Percentiles rank a stretch among this genome's conserved stretches.
These are phyloP conservation scores for Exsudoporus floridanus DNA, from an alignment of 1,284 basidiomycete species.

Conservation along the genomic window DNA sequence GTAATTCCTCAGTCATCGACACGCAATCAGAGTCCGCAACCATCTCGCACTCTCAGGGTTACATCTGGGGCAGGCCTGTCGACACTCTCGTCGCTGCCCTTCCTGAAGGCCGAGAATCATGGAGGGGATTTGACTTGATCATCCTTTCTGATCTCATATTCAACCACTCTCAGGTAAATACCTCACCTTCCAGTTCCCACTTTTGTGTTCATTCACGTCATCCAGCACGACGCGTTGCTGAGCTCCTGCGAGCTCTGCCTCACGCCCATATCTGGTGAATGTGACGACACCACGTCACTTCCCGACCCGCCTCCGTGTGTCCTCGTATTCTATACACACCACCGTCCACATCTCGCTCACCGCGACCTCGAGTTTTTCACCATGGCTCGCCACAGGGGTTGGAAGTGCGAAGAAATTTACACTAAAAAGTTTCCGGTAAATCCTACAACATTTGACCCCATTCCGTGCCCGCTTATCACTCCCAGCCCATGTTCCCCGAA, in stretches of 20 bases:
- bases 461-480: constrained; percentile 1
- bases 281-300: not conserved
- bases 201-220: constrained; percentile 1
- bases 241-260: constrained; percentile 65
- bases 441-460: not conserved
- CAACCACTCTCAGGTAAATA: constrained; percentile 75
- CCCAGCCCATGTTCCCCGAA: constrained; percentile 82
- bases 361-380: constrained; percentile 85
- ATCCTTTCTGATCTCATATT: constrained; percentile 92
- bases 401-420: constrained; percentile 75
- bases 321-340: constrained; percentile 92
- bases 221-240: constrained; percentile 80
- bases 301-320: constrained; percentile 49
- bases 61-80: constrained; percentile 84
- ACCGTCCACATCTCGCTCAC: constrained; percentile 82
- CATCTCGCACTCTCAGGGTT: constrained; percentile 55
- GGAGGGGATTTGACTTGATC: constrained; percentile 69
- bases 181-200: not conserved
- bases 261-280: constrained; percentile 9
- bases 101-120: constrained; percentile 14
- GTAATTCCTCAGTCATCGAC: constrained; percentile 37
- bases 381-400: constrained; percentile 65
- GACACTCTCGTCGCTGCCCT: constrained; percentile 50
- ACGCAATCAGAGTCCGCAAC: not conserved
- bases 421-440: constrained; percentile 64